Percentiles rank a stretch among this genome's conserved stretches.
Evolutionary conservation across 1,284 basidiomycete genomes (phyloP).

Genomic region (Gymnopus androsaceus): DNA sequence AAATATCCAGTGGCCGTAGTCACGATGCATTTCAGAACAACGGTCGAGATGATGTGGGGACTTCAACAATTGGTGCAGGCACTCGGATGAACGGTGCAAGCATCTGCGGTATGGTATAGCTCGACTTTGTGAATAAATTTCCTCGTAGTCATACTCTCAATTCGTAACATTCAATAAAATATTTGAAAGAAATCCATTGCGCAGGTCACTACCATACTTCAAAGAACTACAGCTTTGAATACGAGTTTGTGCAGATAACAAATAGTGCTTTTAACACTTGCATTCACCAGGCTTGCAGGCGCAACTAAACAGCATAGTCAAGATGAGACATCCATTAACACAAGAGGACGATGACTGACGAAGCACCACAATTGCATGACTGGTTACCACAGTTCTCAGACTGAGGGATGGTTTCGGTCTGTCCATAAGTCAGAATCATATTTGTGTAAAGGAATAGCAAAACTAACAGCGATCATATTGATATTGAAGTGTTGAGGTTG

Average conservation of each 20-base stretch:
- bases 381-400: slow-evolving; percentile 9
- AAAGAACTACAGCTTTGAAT: background rate
- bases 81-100: too few relatives aligned
- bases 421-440: background rate
- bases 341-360: background rate
- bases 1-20: too few relatives aligned
- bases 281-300: slow-evolving; percentile 12
- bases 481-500: background rate
- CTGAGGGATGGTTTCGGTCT: slow-evolving; percentile 6
- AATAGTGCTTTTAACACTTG: slow-evolving; percentile 7
- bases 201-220: too few relatives aligned
- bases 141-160: too few relatives aligned
- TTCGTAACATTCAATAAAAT: too few relatives aligned
- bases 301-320: background rate
- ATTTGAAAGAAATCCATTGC: too few relatives aligned
- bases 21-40: too few relatives aligned
- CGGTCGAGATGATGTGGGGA: too few relatives aligned
- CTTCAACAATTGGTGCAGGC: too few relatives aligned
- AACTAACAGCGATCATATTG: slow-evolving; percentile 7
- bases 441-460: background rate
- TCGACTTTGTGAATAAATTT: too few relatives aligned
- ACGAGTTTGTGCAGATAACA: background rate
- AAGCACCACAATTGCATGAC: slow-evolving; percentile 11
- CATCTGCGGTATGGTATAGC: too few relatives aligned
- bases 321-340: background rate